Base-by-base conservation (phyloP, 192 early-diverging fungal species). In the Spinellus fusiger region DNA sequence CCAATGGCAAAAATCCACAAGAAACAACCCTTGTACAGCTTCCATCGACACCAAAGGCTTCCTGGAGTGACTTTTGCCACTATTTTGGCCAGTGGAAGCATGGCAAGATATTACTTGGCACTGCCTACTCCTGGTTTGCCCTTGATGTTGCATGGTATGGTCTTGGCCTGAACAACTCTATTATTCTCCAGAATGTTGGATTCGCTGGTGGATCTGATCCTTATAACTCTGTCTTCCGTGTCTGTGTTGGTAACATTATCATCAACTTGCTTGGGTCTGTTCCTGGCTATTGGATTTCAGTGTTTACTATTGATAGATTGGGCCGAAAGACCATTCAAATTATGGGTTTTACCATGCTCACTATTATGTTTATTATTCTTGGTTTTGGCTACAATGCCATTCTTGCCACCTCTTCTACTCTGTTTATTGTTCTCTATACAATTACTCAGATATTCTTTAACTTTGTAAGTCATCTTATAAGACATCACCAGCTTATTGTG, bases 221-320 rank as follows among this genome's bases (percentile, higher is more conserved):
- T 18, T 67, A 73, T 68, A 86, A 79, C 44, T 74, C 91, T 22
- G 73, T 93, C 64, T 73, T 55, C 65, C 85, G 85, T 71, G 83
- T 78, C 26, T 80, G 91, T 25, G 76, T 94, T 60, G 96, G 96
- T 61, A 94, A 89, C 81, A 82, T 95, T 66, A 94, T 94, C 66
- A 86, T 99, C 70, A 89, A 90, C 44, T 57, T 90, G 15, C 77
- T 90, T 16, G 91, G 91, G 46, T 85, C 85, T 28, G 82, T 99
- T 7, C 96, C 96, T 32, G 96, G 96, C 44, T 99, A 97, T 86
- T 95, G 90, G 91, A 79, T 99, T 70, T 77, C 90, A 3, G 93
- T 99, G 62, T 89, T 89, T 57, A 75, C 86, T 20, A 89, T 99
- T 34, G 96, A 99, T 57, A 73, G 72, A 58, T 64, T 91, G 31